Evolutionary conservation across 805 yeast species (phyloP), one percentile per base, ranked within the genome.

Genomic region (Candida suzukii): DNA sequence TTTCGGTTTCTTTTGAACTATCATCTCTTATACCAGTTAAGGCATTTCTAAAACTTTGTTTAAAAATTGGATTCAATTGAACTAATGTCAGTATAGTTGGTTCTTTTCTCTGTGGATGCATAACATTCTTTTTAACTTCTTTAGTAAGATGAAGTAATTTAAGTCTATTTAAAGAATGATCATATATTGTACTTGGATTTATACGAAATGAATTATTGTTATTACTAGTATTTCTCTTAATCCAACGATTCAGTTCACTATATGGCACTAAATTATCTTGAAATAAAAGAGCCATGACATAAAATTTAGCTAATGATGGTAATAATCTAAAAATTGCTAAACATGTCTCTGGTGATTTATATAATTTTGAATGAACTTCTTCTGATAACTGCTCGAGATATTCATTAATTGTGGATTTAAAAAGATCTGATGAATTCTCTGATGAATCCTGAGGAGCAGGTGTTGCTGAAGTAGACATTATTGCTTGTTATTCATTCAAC

Each of bases 281-380:
- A 63, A 87, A 93, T 17, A 95, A 67, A 82, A 90, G 77, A 11
- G 90, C 73, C 88, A 88, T 83, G 38, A 91, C 79, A 53, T 83
- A 82, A 60, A 87, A 83, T 58, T 91, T 90, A 24, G 97, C 95
- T 49, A 93, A 63, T 20, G 90, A 80, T 0, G 99, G 96, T 16
- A 93, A 70, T 44, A 93, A 68, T 47, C 99, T 71, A 59, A 82
- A 90, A n/a, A 93, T 81, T 2, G 99, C 95, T 37, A 93, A 69
- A 58, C 97, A 88, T 42, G 99, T 87, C 12, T 97, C 96, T 2
- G 99, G 96, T 39, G 86, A 77, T 52, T 78, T 81, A 62, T 85
- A 93, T 19, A 93, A 71, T 54, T 88, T 76, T 19, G 81, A 71
- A 51, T 90, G 91, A n/a, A 88, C 86, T 6, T 83, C 70, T 54